Evolutionary conservation across 306 rosid species (phyloP).

Genomic region (Quercus agrifolia): DNA sequence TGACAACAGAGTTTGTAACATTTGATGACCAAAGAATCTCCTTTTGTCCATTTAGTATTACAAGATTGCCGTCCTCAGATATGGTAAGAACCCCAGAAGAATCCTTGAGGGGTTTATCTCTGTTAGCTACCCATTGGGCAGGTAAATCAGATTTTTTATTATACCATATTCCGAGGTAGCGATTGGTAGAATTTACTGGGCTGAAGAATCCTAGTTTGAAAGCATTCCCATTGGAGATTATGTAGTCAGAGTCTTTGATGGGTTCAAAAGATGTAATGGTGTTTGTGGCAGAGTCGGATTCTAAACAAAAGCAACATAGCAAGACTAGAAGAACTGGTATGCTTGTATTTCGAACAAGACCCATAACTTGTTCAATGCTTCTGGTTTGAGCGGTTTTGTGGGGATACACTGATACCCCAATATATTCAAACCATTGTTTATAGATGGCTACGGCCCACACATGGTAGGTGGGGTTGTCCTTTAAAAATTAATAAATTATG

Average conservation of each 20-base stretch:
- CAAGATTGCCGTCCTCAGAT: no score
- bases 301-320: constrained; percentile 1
- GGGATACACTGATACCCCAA: no score
- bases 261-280: constrained; percentile 10
- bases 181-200: constrained; percentile 14
- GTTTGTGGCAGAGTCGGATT: constrained; percentile 5
- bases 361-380: constrained; percentile 16
- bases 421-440: no score
- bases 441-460: no score
- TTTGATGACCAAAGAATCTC: no score
- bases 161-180: constrained; percentile 44
- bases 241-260: constrained; percentile 15
- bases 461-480: no score
- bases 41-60: no score
- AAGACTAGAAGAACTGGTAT: not conserved
- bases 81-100: not conserved
- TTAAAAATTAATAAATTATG: no score
- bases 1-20: no score
- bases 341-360: not conserved
- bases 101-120: not conserved
- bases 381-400: no score
- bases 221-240: not conserved
- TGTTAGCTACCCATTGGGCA: constrained; percentile 44
- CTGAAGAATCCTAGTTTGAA: constrained; percentile 46
- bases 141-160: not conserved